Base-by-base conservation (phyloP, 805 yeast genomes). In the Citeromyces nyonsensis region DNA sequence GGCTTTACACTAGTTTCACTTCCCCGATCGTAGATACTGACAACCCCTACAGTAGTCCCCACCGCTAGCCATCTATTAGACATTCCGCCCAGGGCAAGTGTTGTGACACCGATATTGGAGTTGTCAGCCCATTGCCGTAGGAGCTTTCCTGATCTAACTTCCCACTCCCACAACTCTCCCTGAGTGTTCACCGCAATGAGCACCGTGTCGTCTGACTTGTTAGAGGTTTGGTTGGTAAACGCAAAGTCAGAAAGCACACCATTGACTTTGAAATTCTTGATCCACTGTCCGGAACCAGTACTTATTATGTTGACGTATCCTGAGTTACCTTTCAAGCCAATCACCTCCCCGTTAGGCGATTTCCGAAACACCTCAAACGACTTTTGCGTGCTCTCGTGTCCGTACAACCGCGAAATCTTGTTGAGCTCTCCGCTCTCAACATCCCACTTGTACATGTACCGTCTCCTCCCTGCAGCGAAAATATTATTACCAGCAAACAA, bases 121-220 rank as follows among this genome's bases (percentile, higher is more conserved):
- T 73, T 78, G 49, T 91, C 98, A 29, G 64, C 63, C 97, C 97
- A 91, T 45, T 73, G 71, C 36, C 63, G 61, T 3, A 66, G 35
- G 11, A 83, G 64, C 39, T 66, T 58, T 25, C 69, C 63, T 3
- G 56, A 52, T 4, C 54, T 56, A 30, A 73, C 48, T 38, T 69
- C 64, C 57, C 83, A 91, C 46, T 84, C 95, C 91, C 94, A 86
- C 3, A 91, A 69, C 39, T 84, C 93, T 29, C 97, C 96, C 11
- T 69, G 65, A 1, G 74, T 62, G 44, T 79, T 86, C n/a, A 75
- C 70, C 2, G 56, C 54, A 15, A 77, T 68, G 12, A 78, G 53
- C 8, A 79, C 43, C 1, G 59, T 49, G 20, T 54, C 50, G 10
- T 61, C 59, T 37, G 58, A 61, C 7, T 27, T 25, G 5, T 32